Base-by-base conservation (phyloP, 345 rosid species). In the Chamaenerion angustifolium region DNA sequence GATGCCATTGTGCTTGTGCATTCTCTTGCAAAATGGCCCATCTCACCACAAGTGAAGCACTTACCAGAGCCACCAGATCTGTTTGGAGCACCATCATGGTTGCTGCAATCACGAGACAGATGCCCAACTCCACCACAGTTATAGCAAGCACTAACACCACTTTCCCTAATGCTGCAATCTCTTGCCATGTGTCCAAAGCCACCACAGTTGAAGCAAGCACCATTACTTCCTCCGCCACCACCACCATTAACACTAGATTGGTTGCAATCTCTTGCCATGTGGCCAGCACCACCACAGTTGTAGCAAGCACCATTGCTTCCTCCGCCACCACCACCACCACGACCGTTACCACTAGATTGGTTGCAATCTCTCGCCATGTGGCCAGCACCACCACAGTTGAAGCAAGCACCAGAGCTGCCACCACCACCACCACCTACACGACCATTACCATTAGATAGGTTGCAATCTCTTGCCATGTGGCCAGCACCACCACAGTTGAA, bases 281-380 rank as follows among this genome's bases (percentile, higher is more conserved):
- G 93, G 15, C 88, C 88, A 12, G 18, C 9, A 42, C 71, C 77
- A 15, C 84, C 81, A 54, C 88, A 83, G 17, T 68, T 68, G 13
- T 76, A 82, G 27, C 90, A 82, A 35, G 49, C 17, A 7, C 70
- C 76, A 8, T 54, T 67, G n/a, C 59, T n/a, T n/a, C n/a, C n/a
- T n/a, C n/a, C n/a, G 46, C 68, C 69, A 66, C 46, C 76, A 64
- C 63, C 25, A 6, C 57, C 56, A 11, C 49, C 64, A 41, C 64
- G 43, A 23, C 63, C 65, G 6, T 55, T 63, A 46, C 64, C 48
- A 49, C 78, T 69, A 47, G 15, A 62, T 46, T 48, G 73, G 52
- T 76, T 69, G 49, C 93, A 83, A 0, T 83, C 85, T 44, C 85
- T 78, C 4, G 88, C 87, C 46, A 78, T 40, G 68, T 83, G 93